Conservation (phyloP, 1,284 basidiomycete genomes). For the Leccinum pallidistipes region DNA sequence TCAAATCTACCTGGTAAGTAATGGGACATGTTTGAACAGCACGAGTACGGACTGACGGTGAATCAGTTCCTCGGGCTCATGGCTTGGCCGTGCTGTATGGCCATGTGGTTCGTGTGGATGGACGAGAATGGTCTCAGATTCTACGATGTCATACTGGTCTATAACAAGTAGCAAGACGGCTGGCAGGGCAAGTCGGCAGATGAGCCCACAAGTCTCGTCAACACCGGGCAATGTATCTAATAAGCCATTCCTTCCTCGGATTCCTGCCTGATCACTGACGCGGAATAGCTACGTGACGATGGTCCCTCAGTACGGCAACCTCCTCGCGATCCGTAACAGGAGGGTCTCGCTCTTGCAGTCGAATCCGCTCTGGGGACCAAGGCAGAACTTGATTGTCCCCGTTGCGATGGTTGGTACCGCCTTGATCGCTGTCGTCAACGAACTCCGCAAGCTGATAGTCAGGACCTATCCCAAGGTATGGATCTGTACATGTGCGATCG, state of each 20-base stretch:
- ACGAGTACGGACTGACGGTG: background rate
- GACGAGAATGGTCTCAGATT: constrained; percentile 37
- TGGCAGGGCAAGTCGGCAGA: constrained; percentile 32
- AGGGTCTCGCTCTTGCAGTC: constrained; percentile 38
- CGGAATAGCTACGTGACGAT: constrained; percentile 43
- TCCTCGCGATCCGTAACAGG: constrained; percentile 38
- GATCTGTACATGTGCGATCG: background rate
- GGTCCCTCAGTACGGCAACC: constrained; percentile 37
- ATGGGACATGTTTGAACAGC: background rate
- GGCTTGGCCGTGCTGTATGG: constrained; percentile 47
- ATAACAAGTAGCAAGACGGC: constrained; percentile 38
- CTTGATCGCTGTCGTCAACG: constrained; percentile 42
- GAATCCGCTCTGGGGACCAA: constrained; percentile 42
- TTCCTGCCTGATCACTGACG: constrained; percentile 22
- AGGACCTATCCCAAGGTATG: constrained; percentile 41
- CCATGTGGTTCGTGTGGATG: constrained; percentile 44
- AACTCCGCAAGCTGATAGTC: constrained; percentile 41
- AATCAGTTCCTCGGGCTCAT: constrained; percentile 45
- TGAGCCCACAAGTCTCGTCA: constrained; percentile 35
- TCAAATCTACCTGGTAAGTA: constrained; percentile 34
- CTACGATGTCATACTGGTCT: constrained; percentile 42
- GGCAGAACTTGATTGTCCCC: constrained; percentile 37
- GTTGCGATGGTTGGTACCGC: constrained; percentile 39
- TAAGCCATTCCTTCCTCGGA: constrained; percentile 27
- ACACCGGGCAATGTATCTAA: constrained; percentile 45